phyloP scores from a whole-genome alignment of 345 rosid genomes.

The Gossypium thurberi region DNA sequence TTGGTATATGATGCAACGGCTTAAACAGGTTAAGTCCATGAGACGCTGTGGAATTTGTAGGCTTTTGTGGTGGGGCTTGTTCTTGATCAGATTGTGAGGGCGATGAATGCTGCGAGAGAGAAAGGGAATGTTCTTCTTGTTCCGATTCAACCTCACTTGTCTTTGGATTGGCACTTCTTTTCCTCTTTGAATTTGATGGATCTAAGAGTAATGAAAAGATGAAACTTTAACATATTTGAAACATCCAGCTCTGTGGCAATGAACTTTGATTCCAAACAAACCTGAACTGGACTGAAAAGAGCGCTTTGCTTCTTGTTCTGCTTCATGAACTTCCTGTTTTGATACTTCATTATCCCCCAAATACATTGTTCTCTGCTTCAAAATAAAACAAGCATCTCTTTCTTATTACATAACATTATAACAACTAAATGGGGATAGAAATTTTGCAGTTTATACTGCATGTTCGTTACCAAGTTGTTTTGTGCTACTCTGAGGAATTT shows the following conservation, averaged over 20 bases:
- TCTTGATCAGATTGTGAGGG: conserved; percentile 72
- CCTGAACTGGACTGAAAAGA: conserved; percentile 34
- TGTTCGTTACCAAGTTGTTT: conserved; percentile 23
- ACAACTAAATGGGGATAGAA: neutral
- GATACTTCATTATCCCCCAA: conserved; percentile 13
- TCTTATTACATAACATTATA: conserved; percentile 10
- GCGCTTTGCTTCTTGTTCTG: conserved; percentile 26
- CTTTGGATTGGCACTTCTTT: conserved; percentile 23
- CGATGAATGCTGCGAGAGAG: conserved; percentile 60
- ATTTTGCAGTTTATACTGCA: neutral
- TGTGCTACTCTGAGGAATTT: conserved; percentile 22
- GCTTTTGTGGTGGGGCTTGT: conserved; percentile 30
- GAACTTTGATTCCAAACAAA: conserved; percentile 8
- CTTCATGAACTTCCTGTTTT: conserved; percentile 16
- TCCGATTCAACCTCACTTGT: conserved; percentile 47
- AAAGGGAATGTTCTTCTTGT: conserved; percentile 66
- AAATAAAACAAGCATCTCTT: neutral
- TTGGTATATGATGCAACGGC: conserved; percentile 28
- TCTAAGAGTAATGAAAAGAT: conserved; percentile 24
- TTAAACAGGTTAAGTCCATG: conserved; percentile 37
- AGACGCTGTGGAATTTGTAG: conserved; percentile 20
- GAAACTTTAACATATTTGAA: neutral
- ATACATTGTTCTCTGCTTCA: conserved; percentile 23
- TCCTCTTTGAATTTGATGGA: conserved; percentile 32
- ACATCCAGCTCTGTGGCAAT: neutral